Base-by-base conservation (phyloP, 495 filamentous ascomycete genomes). In the Peziza echinospora region DNA sequence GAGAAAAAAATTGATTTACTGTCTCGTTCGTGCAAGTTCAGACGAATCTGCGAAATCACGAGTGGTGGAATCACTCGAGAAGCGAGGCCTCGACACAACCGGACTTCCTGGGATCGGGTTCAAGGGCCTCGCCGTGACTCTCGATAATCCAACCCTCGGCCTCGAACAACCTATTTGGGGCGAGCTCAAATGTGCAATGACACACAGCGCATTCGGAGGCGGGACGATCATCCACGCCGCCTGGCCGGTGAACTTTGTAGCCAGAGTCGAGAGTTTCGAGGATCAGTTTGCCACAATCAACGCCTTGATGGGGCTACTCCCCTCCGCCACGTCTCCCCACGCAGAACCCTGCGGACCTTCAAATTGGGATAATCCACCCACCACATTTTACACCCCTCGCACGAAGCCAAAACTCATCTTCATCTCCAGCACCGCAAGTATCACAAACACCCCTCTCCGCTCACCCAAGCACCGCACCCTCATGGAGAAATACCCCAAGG, bases 171-270 rank as follows among this genome's bases (percentile, higher is more conserved):
- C n/a, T n/a, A n/a, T n/a, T n/a, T n/a, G n/a, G n/a, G n/a, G n/a
- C n/a, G n/a, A n/a, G n/a, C n/a, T n/a, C n/a, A n/a, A 41, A 52
- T 16, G 46, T 60, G 30, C 30, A 40, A 0, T 25, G n/a, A n/a
- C n/a, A n/a, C n/a, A n/a, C n/a, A n/a, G n/a, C n/a, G n/a, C n/a
- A n/a, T n/a, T n/a, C n/a, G n/a, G 62, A 44, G 60, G 63, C 0
- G 71, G 68, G 3, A 45, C 62, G 0, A 59, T 78, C 28, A 67
- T 78, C 43, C 75, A 79, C 56, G 65, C 71, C 21, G 76, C 75
- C 23, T 80, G 76, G 76, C 65, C 71, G 5, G 76, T 79, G 9
- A 79, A 78, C 59, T 80, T 79, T 62, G 71, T 67, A 26, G 59
- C 70, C 43, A 56, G 63, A 2, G 63, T 80, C 5, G 50, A 54